Evolutionary conservation across 345 rosid genomes (phyloP).

Genomic region (Erucastrum elatum): DNA sequence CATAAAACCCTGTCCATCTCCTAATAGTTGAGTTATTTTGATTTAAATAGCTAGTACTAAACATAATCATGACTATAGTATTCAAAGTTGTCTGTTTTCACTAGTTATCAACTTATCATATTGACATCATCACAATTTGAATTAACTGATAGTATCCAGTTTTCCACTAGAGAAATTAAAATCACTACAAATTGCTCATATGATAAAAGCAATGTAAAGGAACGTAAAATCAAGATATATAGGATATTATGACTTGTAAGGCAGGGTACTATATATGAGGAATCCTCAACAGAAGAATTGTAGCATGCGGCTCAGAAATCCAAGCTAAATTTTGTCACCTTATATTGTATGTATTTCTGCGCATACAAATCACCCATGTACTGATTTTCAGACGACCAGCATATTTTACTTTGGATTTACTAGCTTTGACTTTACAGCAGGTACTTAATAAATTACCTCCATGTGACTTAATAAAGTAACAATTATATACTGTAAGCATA

Average conservation of each 20-base stretch:
- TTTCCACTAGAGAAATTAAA: background rate
- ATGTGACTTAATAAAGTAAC: slow-evolving; percentile 1
- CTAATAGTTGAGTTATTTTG: slow-evolving; percentile 4
- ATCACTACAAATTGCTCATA: background rate
- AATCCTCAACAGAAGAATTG: background rate
- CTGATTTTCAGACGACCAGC: slow-evolving; percentile 20
- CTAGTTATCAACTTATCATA: background rate
- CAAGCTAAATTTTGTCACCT: slow-evolving; percentile 25
- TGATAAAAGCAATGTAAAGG: background rate
- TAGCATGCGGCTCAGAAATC: slow-evolving; percentile 32
- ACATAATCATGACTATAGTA: slow-evolving; percentile 9
- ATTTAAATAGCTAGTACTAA: background rate
- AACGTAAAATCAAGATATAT: background rate
- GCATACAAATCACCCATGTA: slow-evolving; percentile 10
- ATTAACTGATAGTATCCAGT: background rate
- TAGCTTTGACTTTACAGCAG: slow-evolving; percentile 31
- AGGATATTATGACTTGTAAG: background rate
- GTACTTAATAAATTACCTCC: background rate
- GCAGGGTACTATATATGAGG: slow-evolving; percentile 1
- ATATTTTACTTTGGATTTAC: slow-evolving; percentile 19
- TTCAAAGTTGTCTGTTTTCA: background rate
- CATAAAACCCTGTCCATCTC: slow-evolving; percentile 18
- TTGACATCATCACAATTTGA: background rate
- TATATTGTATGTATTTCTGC: slow-evolving; percentile 27
- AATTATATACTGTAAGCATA: background rate